phyloP scores from a whole-genome alignment of 371 early-diverging fungal genomes.

The Dichotomocladium elegans region DNA sequence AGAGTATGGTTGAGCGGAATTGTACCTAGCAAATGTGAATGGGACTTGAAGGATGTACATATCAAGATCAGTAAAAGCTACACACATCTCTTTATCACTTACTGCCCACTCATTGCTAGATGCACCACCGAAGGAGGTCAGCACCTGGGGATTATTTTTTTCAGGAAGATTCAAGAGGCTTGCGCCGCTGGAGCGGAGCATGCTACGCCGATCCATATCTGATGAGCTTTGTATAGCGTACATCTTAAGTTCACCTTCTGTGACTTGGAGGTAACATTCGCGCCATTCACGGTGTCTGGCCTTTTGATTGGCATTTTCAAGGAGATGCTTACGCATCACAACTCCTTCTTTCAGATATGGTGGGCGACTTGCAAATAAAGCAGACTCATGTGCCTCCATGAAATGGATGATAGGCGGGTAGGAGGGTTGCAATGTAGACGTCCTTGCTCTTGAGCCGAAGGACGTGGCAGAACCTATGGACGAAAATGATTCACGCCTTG shows the following conservation, averaged over 20 bases:
- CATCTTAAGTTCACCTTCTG: constrained; percentile 74
- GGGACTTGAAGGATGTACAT: no score
- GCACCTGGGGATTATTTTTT: background rate
- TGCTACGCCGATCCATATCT: constrained; percentile 22
- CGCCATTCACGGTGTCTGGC: constrained; percentile 87
- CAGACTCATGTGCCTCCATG: constrained; percentile 16
- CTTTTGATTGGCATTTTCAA: constrained; percentile 72
- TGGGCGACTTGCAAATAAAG: constrained; percentile 26
- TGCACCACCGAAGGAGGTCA: constrained; percentile 14
- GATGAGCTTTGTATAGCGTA: constrained; percentile 47
- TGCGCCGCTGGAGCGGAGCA: constrained; percentile 23
- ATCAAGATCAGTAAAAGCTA: no score
- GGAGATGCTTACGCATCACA: constrained; percentile 82
- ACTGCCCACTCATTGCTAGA: constrained; percentile 24
- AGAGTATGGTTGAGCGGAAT: constrained; percentile 77
- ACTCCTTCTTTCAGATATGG: constrained; percentile 72
- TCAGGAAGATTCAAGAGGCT: constrained; percentile 45
- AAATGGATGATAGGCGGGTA: constrained; percentile 20
- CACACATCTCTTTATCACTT: constrained; percentile 28
- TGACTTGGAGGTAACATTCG: constrained; percentile 69
- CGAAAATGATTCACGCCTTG: constrained; percentile 16
- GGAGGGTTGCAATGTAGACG: constrained; percentile 6
- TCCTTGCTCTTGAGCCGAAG: constrained; percentile 4
- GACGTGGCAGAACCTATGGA: constrained; percentile 17
- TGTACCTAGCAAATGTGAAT: constrained; percentile 40